Conservation (phyloP, 2,329 filamentous ascomycete genomes). For the Aspergillus cejpii region DNA sequence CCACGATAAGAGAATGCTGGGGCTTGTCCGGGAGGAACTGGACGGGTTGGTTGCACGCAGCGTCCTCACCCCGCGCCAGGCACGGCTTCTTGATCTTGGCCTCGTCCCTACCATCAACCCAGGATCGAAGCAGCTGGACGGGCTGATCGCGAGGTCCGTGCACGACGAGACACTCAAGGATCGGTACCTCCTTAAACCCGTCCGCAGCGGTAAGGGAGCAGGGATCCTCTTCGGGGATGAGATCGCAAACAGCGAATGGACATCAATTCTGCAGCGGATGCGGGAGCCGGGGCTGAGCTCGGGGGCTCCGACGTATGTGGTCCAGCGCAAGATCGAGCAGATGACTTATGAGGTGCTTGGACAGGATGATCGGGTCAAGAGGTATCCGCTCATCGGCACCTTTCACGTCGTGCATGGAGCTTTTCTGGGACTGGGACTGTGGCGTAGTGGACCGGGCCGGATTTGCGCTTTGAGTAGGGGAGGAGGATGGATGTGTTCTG, state of each 20-base stretch:
- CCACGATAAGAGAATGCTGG: slow-evolving; percentile 33
- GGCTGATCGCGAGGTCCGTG: slow-evolving; percentile 8
- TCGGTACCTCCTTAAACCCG: slow-evolving; percentile 23
- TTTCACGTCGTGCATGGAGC: slow-evolving; percentile 22
- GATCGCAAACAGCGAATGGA: slow-evolving; percentile 16
- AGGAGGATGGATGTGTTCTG: slow-evolving; percentile 16
- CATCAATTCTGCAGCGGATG: slow-evolving; percentile 15
- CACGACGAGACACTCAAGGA: slow-evolving; percentile 10
- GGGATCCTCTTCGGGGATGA: slow-evolving; percentile 24
- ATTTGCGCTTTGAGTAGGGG: slow-evolving; percentile 16
- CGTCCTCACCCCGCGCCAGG: slow-evolving; percentile 16
- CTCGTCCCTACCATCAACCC: slow-evolving; percentile 22
- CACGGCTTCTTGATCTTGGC: slow-evolving; percentile 11
- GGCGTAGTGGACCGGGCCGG: slow-evolving; percentile 21
- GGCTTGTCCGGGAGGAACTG: slow-evolving; percentile 27
- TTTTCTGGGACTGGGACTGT: slow-evolving; percentile 21
- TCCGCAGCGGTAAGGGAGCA: slow-evolving; percentile 18
- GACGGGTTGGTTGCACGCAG: slow-evolving; percentile 13
- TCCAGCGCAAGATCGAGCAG: slow-evolving; percentile 20
- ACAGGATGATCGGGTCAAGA: too few species aligned
- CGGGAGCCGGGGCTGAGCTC: slow-evolving; percentile 2
- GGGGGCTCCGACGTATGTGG: slow-evolving; percentile 14
- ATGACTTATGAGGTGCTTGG: slow-evolving; percentile 14
- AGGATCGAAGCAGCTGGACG: slow-evolving; percentile 18
- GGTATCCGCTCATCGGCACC: slow-evolving; percentile 22